Evolutionary conservation across 805 yeast genomes (phyloP), one percentile per base, ranked within the genome.

Genomic region (Wickerhamomyces bisporus): DNA sequence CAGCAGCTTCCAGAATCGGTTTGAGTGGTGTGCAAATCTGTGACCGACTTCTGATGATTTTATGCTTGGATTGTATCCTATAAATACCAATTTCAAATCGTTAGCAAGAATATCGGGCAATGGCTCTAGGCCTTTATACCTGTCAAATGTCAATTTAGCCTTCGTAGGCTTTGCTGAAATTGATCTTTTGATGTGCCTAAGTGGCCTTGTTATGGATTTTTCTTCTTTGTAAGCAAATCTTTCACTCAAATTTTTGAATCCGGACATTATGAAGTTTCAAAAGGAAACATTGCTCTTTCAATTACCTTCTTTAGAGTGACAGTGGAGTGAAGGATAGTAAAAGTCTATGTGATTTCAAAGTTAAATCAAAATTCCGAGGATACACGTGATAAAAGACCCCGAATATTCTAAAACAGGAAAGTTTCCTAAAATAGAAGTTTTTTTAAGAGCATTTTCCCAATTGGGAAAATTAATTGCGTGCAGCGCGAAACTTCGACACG

Each of bases 1-100:
- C 47, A 82, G 58, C 24, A 81, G 56, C 41, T 70, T 75, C 89
- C 89, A 83, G 52, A 84, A 83, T 26, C 69, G 53, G 49, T 83
- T 83, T 11, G 84, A 68, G 15, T 62, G 73, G 52, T 84, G 89
- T 0, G 91, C 91, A 54, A 79, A 83, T 50, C 81, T 76, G 52
- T 82, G 89, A 25, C 83, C 87, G 8, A 61, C 55, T 15, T 59
- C 47, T 0, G 86, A 73, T 1, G 88, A 79, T 48, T 68, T 69
- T 4, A 77, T 57, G 3, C 89, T 85, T 0, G 93, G 93, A 49
- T 83, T 83, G 62, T 69, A 81, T 1, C 93, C 93, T 3, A 82
- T 66, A 47, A 83, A 82, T 4, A 83, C 66, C 1, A 81, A 50
- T 5, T 48, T 47, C 18, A 73, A 49, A 6, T 53, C 43, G 1